Evolutionary conservation across 805 yeast genomes (phyloP).

Genomic region (Candida quercuum): DNA sequence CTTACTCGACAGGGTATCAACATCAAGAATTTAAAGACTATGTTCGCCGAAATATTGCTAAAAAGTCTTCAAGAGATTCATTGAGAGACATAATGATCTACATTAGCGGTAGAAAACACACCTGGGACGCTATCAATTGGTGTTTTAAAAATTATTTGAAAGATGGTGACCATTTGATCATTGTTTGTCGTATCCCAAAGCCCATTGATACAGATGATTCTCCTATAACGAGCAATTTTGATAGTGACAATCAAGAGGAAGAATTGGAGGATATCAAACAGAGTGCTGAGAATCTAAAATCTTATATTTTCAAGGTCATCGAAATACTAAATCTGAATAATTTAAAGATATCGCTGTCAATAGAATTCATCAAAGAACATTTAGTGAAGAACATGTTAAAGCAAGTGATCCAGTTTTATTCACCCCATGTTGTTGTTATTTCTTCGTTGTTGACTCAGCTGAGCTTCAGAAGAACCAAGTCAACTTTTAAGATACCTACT

Average conservation of each 20-base stretch:
- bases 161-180: slow-evolving; percentile 22
- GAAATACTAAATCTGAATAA: slow-evolving; percentile 7
- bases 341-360: slow-evolving; percentile 16
- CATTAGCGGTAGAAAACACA: slow-evolving; percentile 18
- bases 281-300: slow-evolving; percentile 10
- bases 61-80: slow-evolving; percentile 2
- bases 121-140: slow-evolving; percentile 23
- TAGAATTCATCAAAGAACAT: slow-evolving; percentile 20
- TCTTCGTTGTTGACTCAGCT: slow-evolving; percentile 14
- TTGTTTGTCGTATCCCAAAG: slow-evolving; percentile 17
- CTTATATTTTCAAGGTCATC: slow-evolving; percentile 12
- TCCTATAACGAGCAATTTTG: no score
- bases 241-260: neutral
- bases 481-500: slow-evolving; percentile 14
- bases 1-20: slow-evolving; percentile 15
- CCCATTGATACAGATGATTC: slow-evolving; percentile 1
- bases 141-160: slow-evolving; percentile 12
- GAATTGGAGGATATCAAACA: slow-evolving; percentile 8
- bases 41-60: slow-evolving; percentile 2
- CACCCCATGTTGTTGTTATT: slow-evolving; percentile 17
- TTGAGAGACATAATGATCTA: slow-evolving; percentile 19
- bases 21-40: slow-evolving; percentile 14
- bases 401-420: slow-evolving; percentile 13
- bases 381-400: slow-evolving; percentile 10
- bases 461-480: slow-evolving; percentile 1